Base-by-base conservation (phyloP, 2,329 filamentous ascomycete species). In the Paraconiothyrium sp. region DNA sequence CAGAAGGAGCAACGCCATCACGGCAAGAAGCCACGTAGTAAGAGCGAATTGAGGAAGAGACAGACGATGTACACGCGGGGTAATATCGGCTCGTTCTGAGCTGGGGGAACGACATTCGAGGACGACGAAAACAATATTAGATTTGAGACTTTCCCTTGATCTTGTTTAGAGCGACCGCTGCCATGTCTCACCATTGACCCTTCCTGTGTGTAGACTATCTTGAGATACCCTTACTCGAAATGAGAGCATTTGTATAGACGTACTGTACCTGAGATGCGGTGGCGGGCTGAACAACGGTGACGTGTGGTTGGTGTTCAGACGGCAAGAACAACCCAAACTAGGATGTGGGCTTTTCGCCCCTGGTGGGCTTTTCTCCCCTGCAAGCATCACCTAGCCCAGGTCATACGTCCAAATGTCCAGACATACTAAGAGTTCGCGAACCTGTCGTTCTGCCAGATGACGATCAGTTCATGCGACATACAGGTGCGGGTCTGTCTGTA, bases 11-110 rank as follows among this genome's bases (percentile, higher is more conserved):
- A 61, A 4, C 58, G 59, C 60, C 52, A 59, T 30, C 46, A 67
- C 43, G 61, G 60, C 30, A 61, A 63, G 57, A 67, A 59, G 60
- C 24, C 24, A 8, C 32, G 37, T 9, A 46, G 58, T 22, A 43
- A 43, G 44, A 65, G 49, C 59, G 57, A 46, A 59, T 54, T 57
- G 47, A 73, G 70, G 69, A 72, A 67, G 65, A 69, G 68, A 62
- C 69, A 75, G 62, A 77, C 75, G 1, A 64, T 78, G 67, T 77
- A 78, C 61, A 68, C 64, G 1, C 72, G 68, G 54, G 71, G 72
- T 0, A 71, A 75, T 56, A 77, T 77, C 63, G 74, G 75, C n/a
- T 73, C 70, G 8, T 77, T 76, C 51, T 77, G 30, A 62, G n/a
- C 16, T 7, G 10, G 10, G 41, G 44, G 48, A 13, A 16, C 39